Conservation (phyloP, 108 stramenopile genomes). For the Seminavis robusta region DNA sequence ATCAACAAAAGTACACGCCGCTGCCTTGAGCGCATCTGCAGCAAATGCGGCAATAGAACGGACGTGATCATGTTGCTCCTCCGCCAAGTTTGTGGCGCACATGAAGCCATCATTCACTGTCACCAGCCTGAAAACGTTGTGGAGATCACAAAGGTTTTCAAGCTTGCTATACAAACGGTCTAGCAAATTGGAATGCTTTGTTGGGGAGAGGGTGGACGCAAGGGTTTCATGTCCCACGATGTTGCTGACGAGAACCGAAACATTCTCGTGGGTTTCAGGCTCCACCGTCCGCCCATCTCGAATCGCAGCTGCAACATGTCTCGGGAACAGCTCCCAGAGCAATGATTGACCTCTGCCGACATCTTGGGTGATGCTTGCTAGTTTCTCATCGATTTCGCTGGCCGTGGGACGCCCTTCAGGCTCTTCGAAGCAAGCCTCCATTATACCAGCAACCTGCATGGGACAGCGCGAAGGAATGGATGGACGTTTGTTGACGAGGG, state of each 20-base stretch:
- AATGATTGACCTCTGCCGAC: no score
- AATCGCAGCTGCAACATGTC: slow-evolving; percentile 41
- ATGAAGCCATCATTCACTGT: slow-evolving; percentile 54
- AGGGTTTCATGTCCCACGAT: slow-evolving; percentile 34
- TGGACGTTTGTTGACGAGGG: slow-evolving; percentile 17
- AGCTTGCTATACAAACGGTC: slow-evolving; percentile 26
- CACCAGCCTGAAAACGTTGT: slow-evolving; percentile 46
- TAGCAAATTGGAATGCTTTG: slow-evolving; percentile 26
- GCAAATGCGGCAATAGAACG: slow-evolving; percentile 59
- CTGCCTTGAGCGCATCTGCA: slow-evolving; percentile 39
- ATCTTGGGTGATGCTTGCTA: no score
- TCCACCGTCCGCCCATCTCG: slow-evolving; percentile 43
- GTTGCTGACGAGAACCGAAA: slow-evolving; percentile 14
- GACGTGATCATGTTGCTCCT: slow-evolving; percentile 37
- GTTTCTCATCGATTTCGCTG: slow-evolving; percentile 17
- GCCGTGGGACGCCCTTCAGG: slow-evolving; percentile 10
- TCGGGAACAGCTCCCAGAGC: slow-evolving; percentile 38
- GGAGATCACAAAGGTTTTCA: slow-evolving; percentile 19
- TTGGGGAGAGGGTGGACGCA: slow-evolving; percentile 6
- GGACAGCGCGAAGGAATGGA: slow-evolving; percentile 13
- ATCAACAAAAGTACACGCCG: slow-evolving; percentile 21
- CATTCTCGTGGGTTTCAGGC: slow-evolving; percentile 11
- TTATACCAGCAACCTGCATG: slow-evolving; percentile 7
- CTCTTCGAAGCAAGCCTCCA: slow-evolving; percentile 18
- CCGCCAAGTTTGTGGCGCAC: slow-evolving; percentile 45